These are phyloP conservation scores for Candida coquimbonensis DNA, from an alignment of 805 yeast genomes.

Conservation along the genomic window DNA sequence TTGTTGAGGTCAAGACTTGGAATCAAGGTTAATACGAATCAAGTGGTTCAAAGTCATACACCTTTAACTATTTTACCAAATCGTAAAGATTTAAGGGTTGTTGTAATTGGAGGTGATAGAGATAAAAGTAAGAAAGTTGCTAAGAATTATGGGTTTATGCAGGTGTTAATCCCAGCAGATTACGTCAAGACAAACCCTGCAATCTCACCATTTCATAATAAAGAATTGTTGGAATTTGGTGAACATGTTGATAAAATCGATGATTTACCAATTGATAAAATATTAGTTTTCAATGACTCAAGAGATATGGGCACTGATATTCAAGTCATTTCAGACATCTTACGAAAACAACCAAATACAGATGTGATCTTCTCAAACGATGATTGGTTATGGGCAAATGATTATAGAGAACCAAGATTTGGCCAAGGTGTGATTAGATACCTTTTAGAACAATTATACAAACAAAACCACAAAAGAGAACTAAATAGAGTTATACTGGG, in stretches of 20 bases:
- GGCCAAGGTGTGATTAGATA: slow-evolving; percentile 88
- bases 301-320: slow-evolving; percentile 81
- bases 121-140: slow-evolving; percentile 73
- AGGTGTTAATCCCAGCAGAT: slow-evolving; percentile 70
- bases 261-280: slow-evolving; percentile 43
- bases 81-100: slow-evolving; percentile 47
- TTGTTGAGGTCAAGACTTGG: slow-evolving; percentile 41
- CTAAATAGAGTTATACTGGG: slow-evolving; percentile 62
- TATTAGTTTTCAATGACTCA: slow-evolving; percentile 83
- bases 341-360: slow-evolving; percentile 56
- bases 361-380: slow-evolving; percentile 78
- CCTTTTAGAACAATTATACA: slow-evolving; percentile 52
- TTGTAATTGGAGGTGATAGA: slow-evolving; percentile 79
- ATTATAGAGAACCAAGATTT: slow-evolving; percentile 67
- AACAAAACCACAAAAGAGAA: slow-evolving; percentile 38
- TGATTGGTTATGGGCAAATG: slow-evolving; percentile 86
- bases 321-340: slow-evolving; percentile 67
- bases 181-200: slow-evolving; percentile 63
- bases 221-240: slow-evolving; percentile 36
- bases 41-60: slow-evolving; percentile 82
- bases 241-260: slow-evolving; percentile 14
- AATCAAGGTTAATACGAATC: slow-evolving; percentile 28
- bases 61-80: slow-evolving; percentile 61
- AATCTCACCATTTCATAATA: slow-evolving; percentile 63
- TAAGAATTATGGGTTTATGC: slow-evolving; percentile 63